Evolutionary conservation across 163 green algal genomes (phyloP).

Genomic region (Chlorella variabilis): DNA sequence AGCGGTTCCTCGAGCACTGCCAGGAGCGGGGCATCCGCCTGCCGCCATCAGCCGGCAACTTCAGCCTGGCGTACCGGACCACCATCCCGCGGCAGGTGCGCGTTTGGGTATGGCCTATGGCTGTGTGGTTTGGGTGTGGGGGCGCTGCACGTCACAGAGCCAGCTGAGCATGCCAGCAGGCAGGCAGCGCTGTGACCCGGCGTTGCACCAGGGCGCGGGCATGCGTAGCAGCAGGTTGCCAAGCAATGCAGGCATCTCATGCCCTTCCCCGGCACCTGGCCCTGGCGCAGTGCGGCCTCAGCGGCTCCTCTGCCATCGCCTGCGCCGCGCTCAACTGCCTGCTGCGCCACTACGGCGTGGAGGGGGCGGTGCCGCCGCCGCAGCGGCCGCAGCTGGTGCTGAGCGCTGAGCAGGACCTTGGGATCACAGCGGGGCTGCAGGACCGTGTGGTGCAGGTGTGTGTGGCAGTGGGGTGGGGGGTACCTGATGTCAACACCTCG

Average conservation of each 20-base stretch:
- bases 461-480: no score
- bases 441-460: slow-evolving; percentile 89
- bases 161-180: no score
- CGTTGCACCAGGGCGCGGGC: no score
- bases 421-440: slow-evolving; percentile 90
- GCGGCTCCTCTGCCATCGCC: slow-evolving; percentile 89
- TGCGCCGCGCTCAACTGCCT: slow-evolving; percentile 87
- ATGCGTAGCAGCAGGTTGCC: no score
- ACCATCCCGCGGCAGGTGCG: slow-evolving; percentile 82
- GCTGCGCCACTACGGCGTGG: slow-evolving; percentile 67
- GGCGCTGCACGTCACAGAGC: no score
- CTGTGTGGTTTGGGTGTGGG: neutral
- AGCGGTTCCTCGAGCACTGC: slow-evolving; percentile 77
- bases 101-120: neutral
- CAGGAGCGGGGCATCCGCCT: slow-evolving; percentile 50
- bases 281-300: slow-evolving; percentile 72
- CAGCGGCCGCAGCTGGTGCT: slow-evolving; percentile 78
- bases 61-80: slow-evolving; percentile 86
- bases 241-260: neutral
- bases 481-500: no score
- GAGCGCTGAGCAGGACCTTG: slow-evolving; percentile 80
- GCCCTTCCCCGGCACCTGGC: slow-evolving; percentile 54
- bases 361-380: slow-evolving; percentile 55
- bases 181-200: no score
- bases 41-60: slow-evolving; percentile 45